Evolutionary conservation across 2,329 filamentous ascomycete species (phyloP), one percentile per base, ranked within the genome.

Genomic region (Phialophora chinensis): DNA sequence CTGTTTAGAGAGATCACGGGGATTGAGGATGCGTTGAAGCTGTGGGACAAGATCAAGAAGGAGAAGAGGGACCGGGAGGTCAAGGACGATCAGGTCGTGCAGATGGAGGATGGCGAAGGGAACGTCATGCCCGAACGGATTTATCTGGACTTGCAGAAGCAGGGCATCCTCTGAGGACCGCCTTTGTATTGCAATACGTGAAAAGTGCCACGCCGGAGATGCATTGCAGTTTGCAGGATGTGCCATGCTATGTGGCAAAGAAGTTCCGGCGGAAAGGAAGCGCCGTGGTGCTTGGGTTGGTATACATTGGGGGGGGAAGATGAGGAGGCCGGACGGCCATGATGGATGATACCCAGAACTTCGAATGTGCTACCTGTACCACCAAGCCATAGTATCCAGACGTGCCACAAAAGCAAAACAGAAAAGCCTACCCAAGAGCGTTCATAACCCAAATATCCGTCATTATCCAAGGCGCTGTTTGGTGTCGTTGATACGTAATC

Each of bases 61-160:
- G 88, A 88, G 70, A 90, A 88, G 77, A 84, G 90, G 0, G 88
- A 90, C 69, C 90, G 91, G 53, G 92, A 94, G 47, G 92, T 90
- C 67, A 65, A 68, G 27, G 72, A 73, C 8, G 72, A 73, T 52
- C 31, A 65, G 11, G 87, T 99, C 10, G 92, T 98, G 58, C 93
- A 99, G 83, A 99, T 99, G 95, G 95, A 99, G 83, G 95, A 99
- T 78, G 91, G 88, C 0, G 91, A 96, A 77, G 95, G 95, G 55
- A 98, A 99, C 75, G 95, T 99, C 65, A 99, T 99, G 95, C 95
- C 96, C 0, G 93, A 97, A 81, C 96, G 97, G 84, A 94, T 99
- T 62, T 99, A 97, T 78, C 89, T 93, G 72, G 95, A 99, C 84
- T 80, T 98, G 79, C 91, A 92, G 79, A 96, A 96, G 81, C 92